Evolutionary conservation across 495 filamentous ascomycete genomes (phyloP), one percentile per base, ranked within the genome.

Genomic region (Aspergillus coremiiformis): DNA sequence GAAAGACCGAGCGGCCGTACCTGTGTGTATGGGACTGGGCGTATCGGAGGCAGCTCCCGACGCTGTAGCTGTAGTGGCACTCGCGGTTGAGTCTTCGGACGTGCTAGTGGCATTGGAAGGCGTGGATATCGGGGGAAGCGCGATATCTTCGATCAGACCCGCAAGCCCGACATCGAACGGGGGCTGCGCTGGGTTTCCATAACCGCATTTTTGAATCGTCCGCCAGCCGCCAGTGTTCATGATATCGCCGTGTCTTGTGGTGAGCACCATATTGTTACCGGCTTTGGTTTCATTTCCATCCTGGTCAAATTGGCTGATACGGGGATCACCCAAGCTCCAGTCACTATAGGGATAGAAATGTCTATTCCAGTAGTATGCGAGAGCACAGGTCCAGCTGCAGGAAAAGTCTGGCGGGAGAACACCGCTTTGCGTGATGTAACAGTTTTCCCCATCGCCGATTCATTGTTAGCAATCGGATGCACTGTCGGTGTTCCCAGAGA

Each of bases 331-430:
- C 12, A 56, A 24, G 3, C 3, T 30, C 53, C 53, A 51, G 10
- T 24, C 30, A 33, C 53, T 47, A 22, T 51, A 51, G 26, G 53
- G 53, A 19, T 56, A 51, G 32, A 17, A 30, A 27, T 56, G 43
- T 24, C 12, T 11, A 23, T 51, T 51, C 42, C 42, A 56, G 42
- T 51, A 42, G 33, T 43, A 45, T 20, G 47, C 53, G 1, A 55
- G 20, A 14, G 41, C 47, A 19, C 53, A 55, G 19, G 14, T 39
- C 46, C 26, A 42, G 27, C 29, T 15, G 33, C 53, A 55, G 17
- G 9, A 11, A 21, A 41, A 56, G 27, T 56, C 24, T 5, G 33
- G 10, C 17, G 43, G 42, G 14, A 51, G 17, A 26, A 45, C 15
- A 20, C 19, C 8, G 37, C 35, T 48, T 12, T 48, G 35, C 12